phyloP scores from a whole-genome alignment of 2,329 filamentous ascomycete species.

The Tympanopsis confertula region DNA sequence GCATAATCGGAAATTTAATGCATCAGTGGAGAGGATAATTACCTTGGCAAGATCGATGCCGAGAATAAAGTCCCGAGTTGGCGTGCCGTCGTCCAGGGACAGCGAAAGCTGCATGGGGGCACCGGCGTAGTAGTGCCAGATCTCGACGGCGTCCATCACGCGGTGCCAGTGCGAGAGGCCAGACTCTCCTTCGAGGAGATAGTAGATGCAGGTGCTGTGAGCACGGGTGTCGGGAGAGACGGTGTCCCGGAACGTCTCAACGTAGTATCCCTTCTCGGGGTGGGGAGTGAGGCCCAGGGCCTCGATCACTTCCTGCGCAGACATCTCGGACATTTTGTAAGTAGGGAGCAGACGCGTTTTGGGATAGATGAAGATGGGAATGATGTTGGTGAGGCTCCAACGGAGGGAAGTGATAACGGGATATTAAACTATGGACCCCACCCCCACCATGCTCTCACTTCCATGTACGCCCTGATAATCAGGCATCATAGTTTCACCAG shows the following conservation, averaged over 20 bases:
- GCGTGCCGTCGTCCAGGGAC: conserved; percentile 27
- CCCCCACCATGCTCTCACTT: no score
- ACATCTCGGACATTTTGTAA: no score
- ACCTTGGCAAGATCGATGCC: conserved; percentile 22
- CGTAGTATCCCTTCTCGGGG: conserved; percentile 34
- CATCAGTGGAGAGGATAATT: background rate
- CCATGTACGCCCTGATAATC: no score
- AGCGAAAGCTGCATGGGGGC: conserved; percentile 33
- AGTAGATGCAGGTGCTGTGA: conserved; percentile 37
- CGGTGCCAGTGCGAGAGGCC: conserved; percentile 37
- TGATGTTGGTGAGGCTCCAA: no score
- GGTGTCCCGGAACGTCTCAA: conserved; percentile 27
- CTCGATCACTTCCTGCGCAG: conserved; percentile 29
- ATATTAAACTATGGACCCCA: no score
- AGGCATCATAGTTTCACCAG: no score
- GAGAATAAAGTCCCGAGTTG: conserved; percentile 19
- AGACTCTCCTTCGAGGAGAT: conserved; percentile 30
- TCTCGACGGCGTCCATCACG: conserved; percentile 29
- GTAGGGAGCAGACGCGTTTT: no score
- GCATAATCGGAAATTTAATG: background rate
- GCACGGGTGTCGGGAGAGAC: conserved; percentile 19
- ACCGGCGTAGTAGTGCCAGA: conserved; percentile 42
- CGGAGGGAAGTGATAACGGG: no score
- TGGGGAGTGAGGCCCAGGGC: conserved; percentile 28
- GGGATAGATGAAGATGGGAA: no score